These are phyloP conservation scores for Ophiostoma angusticollis DNA, from an alignment of 2,329 filamentous ascomycete species.

Conservation along the genomic window DNA sequence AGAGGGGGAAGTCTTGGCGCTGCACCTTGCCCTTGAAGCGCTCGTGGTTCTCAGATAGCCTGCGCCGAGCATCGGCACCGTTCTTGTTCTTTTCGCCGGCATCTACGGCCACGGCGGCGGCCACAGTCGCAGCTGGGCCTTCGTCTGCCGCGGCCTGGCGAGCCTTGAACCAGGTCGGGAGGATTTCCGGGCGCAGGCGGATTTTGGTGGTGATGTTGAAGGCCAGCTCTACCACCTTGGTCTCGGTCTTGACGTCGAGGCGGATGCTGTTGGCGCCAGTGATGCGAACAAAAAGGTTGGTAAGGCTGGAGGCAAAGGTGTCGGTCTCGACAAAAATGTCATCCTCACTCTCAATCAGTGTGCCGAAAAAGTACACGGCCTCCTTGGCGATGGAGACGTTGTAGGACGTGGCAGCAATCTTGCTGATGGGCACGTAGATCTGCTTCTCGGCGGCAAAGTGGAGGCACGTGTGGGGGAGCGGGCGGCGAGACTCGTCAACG, in stretches of 20 bases:
- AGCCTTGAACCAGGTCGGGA: constrained; percentile 83
- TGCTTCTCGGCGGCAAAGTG: constrained; percentile 74
- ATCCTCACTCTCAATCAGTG: constrained; percentile 89
- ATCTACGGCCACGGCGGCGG: too few relatives aligned
- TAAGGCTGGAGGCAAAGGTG: constrained; percentile 73
- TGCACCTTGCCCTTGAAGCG: constrained; percentile 76
- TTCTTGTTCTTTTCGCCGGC: neutral
- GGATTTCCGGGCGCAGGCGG: constrained; percentile 69
- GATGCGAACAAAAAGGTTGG: constrained; percentile 71
- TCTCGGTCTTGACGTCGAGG: constrained; percentile 71
- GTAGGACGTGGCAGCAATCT: constrained; percentile 74
- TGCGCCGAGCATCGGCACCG: constrained; percentile 16
- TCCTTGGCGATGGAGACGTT: constrained; percentile 79
- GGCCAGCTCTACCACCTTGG: constrained; percentile 77
- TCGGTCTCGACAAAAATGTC: constrained; percentile 85
- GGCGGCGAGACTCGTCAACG: constrained; percentile 76
- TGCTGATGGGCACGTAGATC: constrained; percentile 78
- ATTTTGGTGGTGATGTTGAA: constrained; percentile 98
- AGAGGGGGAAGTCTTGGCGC: constrained; percentile 86
- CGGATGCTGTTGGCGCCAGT: constrained; percentile 60
- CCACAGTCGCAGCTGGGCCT: too few relatives aligned
- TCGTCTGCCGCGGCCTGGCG: constrained; percentile 20
- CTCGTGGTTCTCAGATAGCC: constrained; percentile 50
- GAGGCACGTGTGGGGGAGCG: constrained; percentile 83
- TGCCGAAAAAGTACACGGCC: constrained; percentile 76